phyloP scores from a whole-genome alignment of 2,329 filamentous ascomycete species.

The Fusarium sp. region DNA sequence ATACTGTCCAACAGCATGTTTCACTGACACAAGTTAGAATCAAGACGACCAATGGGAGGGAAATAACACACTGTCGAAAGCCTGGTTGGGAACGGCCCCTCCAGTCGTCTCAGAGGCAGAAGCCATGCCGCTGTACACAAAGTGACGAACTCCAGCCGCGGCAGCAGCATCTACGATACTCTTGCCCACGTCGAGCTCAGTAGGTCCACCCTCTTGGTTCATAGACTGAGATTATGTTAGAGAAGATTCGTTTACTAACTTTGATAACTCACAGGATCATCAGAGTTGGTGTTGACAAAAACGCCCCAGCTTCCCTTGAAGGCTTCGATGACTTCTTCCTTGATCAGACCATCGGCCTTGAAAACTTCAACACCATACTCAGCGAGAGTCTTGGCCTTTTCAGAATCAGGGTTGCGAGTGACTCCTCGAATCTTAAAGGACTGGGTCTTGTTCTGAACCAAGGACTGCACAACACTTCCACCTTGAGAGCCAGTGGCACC shows the following conservation, averaged over 20 bases:
- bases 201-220: conserved; percentile 42
- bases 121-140: conserved; percentile 52
- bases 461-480: conserved; percentile 46
- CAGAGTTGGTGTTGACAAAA: conserved; percentile 50
- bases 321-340: conserved; percentile 39
- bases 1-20: conserved; percentile 53
- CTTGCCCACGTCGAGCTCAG: conserved; percentile 52
- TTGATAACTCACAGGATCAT: conserved; percentile 42
- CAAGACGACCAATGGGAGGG: fast-evolving
- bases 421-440: conserved; percentile 45
- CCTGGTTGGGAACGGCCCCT: conserved; percentile 46
- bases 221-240: conserved; percentile 35
- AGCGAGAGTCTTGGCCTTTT: conserved; percentile 43
- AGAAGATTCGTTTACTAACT: background rate
- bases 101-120: conserved; percentile 48
- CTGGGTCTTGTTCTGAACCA: conserved; percentile 45
- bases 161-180: conserved; percentile 48
- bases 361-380: conserved; percentile 46
- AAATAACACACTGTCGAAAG: conserved; percentile 49
- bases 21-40: conserved; percentile 45
- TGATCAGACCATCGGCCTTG: conserved; percentile 45
- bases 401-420: conserved; percentile 45
- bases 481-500: conserved; percentile 49
- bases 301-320: conserved; percentile 49
- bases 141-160: conserved; percentile 48